Base-by-base conservation (phyloP, 805 yeast genomes). In the Komagataella kurtzmanii region DNA sequence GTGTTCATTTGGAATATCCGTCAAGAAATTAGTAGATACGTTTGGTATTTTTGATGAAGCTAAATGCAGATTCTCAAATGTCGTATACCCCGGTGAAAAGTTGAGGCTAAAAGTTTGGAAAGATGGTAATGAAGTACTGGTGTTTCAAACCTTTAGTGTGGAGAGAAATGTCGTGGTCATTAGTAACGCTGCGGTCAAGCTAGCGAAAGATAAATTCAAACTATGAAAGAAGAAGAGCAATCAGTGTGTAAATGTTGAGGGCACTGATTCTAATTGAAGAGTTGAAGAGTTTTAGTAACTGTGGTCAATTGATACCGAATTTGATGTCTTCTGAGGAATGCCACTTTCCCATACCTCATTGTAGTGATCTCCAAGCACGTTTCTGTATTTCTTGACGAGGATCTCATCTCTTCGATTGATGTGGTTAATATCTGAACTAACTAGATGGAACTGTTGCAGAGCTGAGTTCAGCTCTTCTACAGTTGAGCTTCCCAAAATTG, bases 61-160 rank as follows among this genome's bases (percentile, higher is more conserved):
- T 65, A 91, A 91, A 73, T 93, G 80, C 14, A 81, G 98, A 64
- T 91, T 91, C 68, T 78, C 95, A 18, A 89, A 89, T 61, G 83
- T 86, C 59, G 97, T 91, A 21, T 90, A 79, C 78, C 97, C 97
- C 7, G 99, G 98, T 57, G 97, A 91, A 68, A 82, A 86, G 14
- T 74, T 91, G 65, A 77, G 76, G 59, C 80, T 91, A 24, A 70
- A 70, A 51, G 95, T 95, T 30, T 91, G 99, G 99, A 86, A 82
- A 66, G 75, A 79, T 51, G 84, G 85, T 52, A 65, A 68, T 57
- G 82, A 78, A 56, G 63, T 73, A 49, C 83, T 88, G 50, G 72
- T 79, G 54, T 91, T 90, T 81, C 95, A 85, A 68, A 80, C 95
- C 8, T 79, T 80, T 64, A 87, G 83, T 53, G 80, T 84, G 54